Evolutionary conservation across 345 rosid genomes (phyloP), one percentile per base, ranked within the genome.

Genomic region (Sonneratia caseolaris): DNA sequence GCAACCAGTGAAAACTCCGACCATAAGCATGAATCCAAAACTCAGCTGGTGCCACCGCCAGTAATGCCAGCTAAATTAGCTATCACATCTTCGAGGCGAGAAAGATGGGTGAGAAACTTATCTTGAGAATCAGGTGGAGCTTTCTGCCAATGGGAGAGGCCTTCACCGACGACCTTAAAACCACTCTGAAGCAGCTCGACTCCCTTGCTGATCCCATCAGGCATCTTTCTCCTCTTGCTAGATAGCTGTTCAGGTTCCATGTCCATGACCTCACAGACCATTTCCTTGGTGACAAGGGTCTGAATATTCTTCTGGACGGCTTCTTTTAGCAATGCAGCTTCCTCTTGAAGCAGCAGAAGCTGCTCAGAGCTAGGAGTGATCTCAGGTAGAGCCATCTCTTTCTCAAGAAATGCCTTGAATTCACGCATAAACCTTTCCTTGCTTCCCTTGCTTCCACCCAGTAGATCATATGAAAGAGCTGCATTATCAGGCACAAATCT

Each of bases 401-500:
- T 94, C 76, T 91, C 98, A 9, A 94, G 87, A 77, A 88, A 90
- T 62, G 82, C 85, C 85, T 90, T 94, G 62, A 94, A 70, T 68
- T 86, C 92, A 0, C 83, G 81, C 98, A 94, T 87, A 75, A 94
- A 91, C 70, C 84, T 83, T 65, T 85, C 92, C 71, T 79, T 88
- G 27, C 68, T 86, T 4, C 86, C 82, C 77, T 86, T 88, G 74
- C 77, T 86, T 55, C 93, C 97, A 7, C 80, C 74, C 18, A 21
- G 68, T 56, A 82, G 24, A 64, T 91, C 98, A 27, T 86, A 92
- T 8, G 97, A 85, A 74, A 95, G 91, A 67, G 97, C 89, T 5
- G 97, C 97, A 75, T 87, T 81, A 38, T 83, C 86, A 0, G 95
- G 97, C 70, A 95, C 86, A 79, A 95, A 92, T 80, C 83, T 86